These are phyloP conservation scores for Prosopis cineraria DNA, from an alignment of 306 rosid genomes.

Conservation along the genomic window DNA sequence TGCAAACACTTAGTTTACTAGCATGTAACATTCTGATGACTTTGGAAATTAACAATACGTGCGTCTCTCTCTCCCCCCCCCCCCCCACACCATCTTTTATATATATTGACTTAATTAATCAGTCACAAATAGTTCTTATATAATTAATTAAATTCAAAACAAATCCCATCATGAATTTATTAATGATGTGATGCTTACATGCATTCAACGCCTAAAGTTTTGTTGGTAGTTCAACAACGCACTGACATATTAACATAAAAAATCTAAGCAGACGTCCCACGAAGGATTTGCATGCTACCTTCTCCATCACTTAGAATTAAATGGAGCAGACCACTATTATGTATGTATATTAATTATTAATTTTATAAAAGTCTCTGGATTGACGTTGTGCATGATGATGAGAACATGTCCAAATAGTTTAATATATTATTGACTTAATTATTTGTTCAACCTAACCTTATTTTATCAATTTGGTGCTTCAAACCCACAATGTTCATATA, in stretches of 20 bases:
- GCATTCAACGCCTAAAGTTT: constrained; percentile 9
- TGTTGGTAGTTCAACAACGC: constrained; percentile 64
- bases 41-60: too few relatives aligned
- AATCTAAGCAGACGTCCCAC: constrained; percentile 11
- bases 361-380: not conserved
- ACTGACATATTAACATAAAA: constrained; percentile 9
- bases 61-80: not conserved
- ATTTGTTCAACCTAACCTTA: constrained; percentile 36
- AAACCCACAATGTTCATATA: constrained; percentile 28
- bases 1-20: too few relatives aligned
- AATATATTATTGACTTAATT: constrained; percentile 20
- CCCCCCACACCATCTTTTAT: too few relatives aligned
- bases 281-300: constrained; percentile 17
- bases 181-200: constrained; percentile 23
- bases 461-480: constrained; percentile 15
- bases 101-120: too few relatives aligned
- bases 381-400: constrained; percentile 23
- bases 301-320: constrained; percentile 24
- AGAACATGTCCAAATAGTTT: constrained; percentile 29
- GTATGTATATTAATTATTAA: not conserved
- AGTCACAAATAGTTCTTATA: too few relatives aligned
- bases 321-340: constrained; percentile 36
- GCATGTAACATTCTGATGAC: too few relatives aligned
- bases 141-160: too few relatives aligned
- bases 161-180: not conserved